Base-by-base conservation (phyloP, 139 green algal genomes). In the Chlorella ohadii region DNA sequence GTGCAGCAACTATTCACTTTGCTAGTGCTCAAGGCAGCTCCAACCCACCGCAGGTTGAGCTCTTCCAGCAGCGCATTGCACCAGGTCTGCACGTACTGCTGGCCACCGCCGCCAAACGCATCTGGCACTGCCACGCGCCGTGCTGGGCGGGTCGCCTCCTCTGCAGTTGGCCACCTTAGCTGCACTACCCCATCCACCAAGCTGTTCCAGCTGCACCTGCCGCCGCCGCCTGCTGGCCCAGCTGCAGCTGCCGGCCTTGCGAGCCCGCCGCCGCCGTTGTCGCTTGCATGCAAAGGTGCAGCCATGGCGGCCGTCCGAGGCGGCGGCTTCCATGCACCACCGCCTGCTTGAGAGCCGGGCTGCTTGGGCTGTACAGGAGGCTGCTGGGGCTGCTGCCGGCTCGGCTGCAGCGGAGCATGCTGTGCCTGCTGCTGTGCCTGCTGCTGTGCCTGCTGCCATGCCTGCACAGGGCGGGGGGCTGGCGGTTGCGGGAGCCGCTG, bases 31-130 rank as follows among this genome's bases (percentile, higher is more conserved):
- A 59, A 59, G 12, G 51, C 51, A 59, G 15, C 51, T 3, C 51
- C 9, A 22, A 71, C 82, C 12, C 84, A 89, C 73, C 85, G 84
- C 34, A 95, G 84, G 63, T 91, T 93, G 1, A 93, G 66, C 65
- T 95, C 92, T 67, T 95, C 91, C 66, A 47, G 57, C 22, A 95
- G 67, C 0, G 90, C 87, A 33, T 78, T 78, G 20, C 64, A n/a
- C 76, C 89, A 84, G 15, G 59, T 38, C 51, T 63, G 33, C 36
- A 73, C 55, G 44, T 94, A 94, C 16, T 86, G 39, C 20, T 75
- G 41, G 4, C 64, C 51, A 13, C 51, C 15, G 12, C 71, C 72
- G 9, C 15, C 38, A 44, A 94, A 93, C 22, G 23, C 57, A 28
- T 89, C 77, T 0, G 91, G 88, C 6, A 94, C 81, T 3, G 36